phyloP scores from a whole-genome alignment of 768 basidiomycete genomes.

The Naganishia onofrii region DNA sequence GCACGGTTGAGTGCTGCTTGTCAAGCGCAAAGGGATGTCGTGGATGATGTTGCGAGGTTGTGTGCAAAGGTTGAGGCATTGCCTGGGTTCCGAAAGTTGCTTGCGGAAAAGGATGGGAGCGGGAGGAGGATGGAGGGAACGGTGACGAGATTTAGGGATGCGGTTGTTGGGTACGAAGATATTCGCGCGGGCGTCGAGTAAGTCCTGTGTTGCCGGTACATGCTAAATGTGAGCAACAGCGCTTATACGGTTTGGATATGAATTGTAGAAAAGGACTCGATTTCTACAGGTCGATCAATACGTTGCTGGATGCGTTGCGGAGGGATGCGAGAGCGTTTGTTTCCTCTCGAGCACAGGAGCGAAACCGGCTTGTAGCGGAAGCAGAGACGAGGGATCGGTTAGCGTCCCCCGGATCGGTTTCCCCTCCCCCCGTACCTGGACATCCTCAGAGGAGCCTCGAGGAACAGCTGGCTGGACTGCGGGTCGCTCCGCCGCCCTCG shows the following conservation, averaged over 20 bases:
- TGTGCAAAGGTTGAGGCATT: constrained; percentile 73
- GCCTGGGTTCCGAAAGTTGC: constrained; percentile 58
- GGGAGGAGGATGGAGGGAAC: constrained; percentile 72
- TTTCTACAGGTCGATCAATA: constrained; percentile 79
- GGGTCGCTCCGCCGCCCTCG: constrained; percentile 30
- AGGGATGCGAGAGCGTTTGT: constrained; percentile 65
- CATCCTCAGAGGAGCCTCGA: constrained; percentile 38
- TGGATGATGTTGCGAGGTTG: constrained; percentile 71
- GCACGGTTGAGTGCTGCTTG: constrained; percentile 74
- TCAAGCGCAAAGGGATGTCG: constrained; percentile 67
- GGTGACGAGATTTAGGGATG: constrained; percentile 73
- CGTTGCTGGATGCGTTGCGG: constrained; percentile 62
- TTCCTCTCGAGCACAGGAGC: constrained; percentile 64
- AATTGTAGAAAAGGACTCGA: constrained; percentile 72
- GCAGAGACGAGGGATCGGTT: constrained; percentile 71
- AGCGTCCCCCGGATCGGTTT: constrained; percentile 49
- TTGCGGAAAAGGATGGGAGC: constrained; percentile 37
- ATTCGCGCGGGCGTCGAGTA: constrained; percentile 78
- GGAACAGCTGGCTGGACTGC: constrained; percentile 36
- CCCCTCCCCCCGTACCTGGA: constrained; percentile 41
- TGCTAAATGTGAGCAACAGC: background rate
- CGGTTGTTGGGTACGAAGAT: constrained; percentile 80
- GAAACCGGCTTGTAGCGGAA: constrained; percentile 65
- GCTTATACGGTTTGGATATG: constrained; percentile 1
- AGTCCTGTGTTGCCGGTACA: constrained; percentile 47